These are phyloP conservation scores for Zopfia rhizophila DNA, from an alignment of 2,329 filamentous ascomycete genomes.

Conservation along the genomic window DNA sequence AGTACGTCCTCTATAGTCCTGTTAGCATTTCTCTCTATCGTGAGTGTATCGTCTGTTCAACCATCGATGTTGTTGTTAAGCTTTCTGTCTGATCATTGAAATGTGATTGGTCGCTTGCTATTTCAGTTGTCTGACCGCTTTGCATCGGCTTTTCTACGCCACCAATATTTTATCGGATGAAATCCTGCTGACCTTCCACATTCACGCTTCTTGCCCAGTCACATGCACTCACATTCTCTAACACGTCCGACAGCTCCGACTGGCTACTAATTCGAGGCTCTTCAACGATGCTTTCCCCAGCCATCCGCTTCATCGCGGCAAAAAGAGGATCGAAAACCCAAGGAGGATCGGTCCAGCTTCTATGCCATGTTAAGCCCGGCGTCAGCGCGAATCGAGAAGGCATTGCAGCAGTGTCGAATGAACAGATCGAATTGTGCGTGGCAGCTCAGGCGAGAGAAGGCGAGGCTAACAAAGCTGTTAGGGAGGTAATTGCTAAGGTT, in stretches of 20 bases:
- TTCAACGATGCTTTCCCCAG: conserved; percentile 32
- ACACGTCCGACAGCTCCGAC: neutral
- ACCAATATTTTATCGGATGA: conserved; percentile 8
- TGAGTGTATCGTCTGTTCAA: too few species aligned
- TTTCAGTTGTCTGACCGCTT: conserved; percentile 21
- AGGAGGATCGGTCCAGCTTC: conserved; percentile 62
- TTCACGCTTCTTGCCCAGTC: conserved; percentile 4
- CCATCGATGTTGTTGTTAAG: too few species aligned
- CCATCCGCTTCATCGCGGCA: conserved; percentile 41
- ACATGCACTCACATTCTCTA: conserved; percentile 6
- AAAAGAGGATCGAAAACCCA: conserved; percentile 29
- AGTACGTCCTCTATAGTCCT: too few species aligned
- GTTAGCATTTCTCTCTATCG: too few species aligned
- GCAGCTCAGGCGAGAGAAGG: conserved; percentile 72
- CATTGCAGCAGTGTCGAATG: conserved; percentile 65
- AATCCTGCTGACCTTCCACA: conserved; percentile 23
- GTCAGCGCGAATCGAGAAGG: conserved; percentile 71
- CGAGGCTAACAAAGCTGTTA: conserved; percentile 74
- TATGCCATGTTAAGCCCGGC: conserved; percentile 75
- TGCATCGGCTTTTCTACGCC: conserved; percentile 18
- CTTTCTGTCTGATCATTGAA: too few species aligned
- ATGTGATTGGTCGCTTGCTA: conserved; percentile 15
- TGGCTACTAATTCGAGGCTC: too few species aligned
- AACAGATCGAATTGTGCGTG: conserved; percentile 72
- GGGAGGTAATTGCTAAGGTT: conserved; percentile 70